phyloP scores from a whole-genome alignment of 257 asterid genomes.

The Plectranthus barbatus region DNA sequence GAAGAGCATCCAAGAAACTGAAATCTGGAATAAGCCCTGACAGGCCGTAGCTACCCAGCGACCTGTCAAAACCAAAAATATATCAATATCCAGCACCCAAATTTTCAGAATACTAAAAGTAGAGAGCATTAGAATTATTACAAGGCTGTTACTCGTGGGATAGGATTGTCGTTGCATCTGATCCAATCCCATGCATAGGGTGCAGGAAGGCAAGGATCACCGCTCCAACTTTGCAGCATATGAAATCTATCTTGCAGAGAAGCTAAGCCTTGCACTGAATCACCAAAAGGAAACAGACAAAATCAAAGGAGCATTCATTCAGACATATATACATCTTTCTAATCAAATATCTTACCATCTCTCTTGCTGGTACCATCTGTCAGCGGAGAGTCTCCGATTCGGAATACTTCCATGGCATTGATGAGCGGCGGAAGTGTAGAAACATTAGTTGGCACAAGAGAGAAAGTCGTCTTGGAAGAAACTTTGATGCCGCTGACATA shows the following conservation, averaged over 20 bases:
- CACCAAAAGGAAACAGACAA: not conserved
- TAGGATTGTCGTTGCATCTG: constrained; percentile 16
- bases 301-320: not conserved
- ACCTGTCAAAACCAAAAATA: constrained; percentile 1
- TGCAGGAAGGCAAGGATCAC: constrained; percentile 75
- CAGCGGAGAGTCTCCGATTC: constrained; percentile 17
- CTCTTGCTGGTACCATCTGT: constrained; percentile 30
- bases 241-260: constrained; percentile 26
- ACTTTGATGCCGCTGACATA: not conserved
- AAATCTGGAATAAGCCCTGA: constrained; percentile 27
- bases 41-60: constrained; percentile 15
- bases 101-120: not conserved
- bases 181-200: constrained; percentile 64
- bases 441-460: constrained; percentile 26
- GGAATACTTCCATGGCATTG: constrained; percentile 50
- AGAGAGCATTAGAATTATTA: not conserved
- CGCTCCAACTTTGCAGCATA: constrained; percentile 37
- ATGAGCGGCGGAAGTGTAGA: constrained; percentile 63
- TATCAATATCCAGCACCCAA: not conserved
- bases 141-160: constrained; percentile 48
- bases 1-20: constrained; percentile 42
- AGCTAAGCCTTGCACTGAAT: constrained; percentile 34
- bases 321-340: not conserved
- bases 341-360: constrained; percentile 33
- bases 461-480: constrained; percentile 22